Evolutionary conservation across 2,329 filamentous ascomycete species (phyloP).

Genomic region (Teratosphaeria pseudoeucalypti): DNA sequence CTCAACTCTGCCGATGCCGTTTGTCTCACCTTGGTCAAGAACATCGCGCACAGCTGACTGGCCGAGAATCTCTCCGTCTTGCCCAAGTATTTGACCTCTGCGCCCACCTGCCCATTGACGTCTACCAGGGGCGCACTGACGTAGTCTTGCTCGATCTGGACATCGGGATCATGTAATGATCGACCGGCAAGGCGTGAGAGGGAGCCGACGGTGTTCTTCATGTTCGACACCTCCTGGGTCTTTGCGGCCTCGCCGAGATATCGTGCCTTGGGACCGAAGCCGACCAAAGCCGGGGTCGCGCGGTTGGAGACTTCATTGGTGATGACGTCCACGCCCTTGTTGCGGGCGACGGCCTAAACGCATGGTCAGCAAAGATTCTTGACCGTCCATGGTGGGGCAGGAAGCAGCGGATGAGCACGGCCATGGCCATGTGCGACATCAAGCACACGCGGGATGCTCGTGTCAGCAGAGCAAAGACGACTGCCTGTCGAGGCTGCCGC

Average conservation of each 20-base stretch:
- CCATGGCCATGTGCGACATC: background rate
- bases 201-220: conserved; percentile 94
- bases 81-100: conserved; percentile 83
- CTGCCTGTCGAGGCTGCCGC: background rate
- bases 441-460: background rate
- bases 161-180: conserved; percentile 77
- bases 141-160: conserved; percentile 84
- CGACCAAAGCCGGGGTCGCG: conserved; percentile 87
- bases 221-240: conserved; percentile 97
- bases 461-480: background rate
- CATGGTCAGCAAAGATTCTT: background rate
- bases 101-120: conserved; percentile 86
- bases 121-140: conserved; percentile 80
- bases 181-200: conserved; percentile 90
- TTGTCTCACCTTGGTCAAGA: conserved; percentile 84
- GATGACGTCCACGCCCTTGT: conserved; percentile 98
- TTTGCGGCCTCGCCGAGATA: conserved; percentile 93
- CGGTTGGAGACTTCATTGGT: conserved; percentile 99
- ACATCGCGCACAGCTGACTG: conserved; percentile 90
- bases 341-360: conserved; percentile 70
- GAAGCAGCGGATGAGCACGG: background rate
- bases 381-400: background rate
- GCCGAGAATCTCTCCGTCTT: conserved; percentile 95
- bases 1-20: conserved; percentile 80
- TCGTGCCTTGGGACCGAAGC: conserved; percentile 86